Conservation (phyloP, 306 rosid species). For the Medicago arabica region DNA sequence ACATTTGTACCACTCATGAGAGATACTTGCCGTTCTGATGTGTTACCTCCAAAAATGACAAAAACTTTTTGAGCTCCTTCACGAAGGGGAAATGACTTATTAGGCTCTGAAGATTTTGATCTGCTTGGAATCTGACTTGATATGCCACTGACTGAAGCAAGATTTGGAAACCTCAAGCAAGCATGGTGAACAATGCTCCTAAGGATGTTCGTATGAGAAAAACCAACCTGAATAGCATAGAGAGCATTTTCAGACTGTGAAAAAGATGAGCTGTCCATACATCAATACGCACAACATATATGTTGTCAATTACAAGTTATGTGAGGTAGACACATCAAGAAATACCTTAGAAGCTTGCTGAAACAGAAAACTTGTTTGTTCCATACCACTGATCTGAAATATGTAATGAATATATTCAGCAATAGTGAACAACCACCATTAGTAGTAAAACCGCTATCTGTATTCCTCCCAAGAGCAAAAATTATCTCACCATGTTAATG, state of each 20-base stretch:
- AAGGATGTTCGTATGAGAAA: slow-evolving; percentile 91
- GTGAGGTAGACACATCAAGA: slow-evolving; percentile 25
- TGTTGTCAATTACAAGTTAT: not conserved
- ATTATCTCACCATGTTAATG: slow-evolving; percentile 82
- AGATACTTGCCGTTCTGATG: slow-evolving; percentile 98
- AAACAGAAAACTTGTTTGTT: slow-evolving; percentile 96
- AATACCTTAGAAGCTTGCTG: slow-evolving; percentile 98
- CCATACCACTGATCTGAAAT: slow-evolving; percentile 96
- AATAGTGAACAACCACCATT: slow-evolving; percentile 29
- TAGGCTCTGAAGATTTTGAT: slow-evolving; percentile 48
- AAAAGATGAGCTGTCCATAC: slow-evolving; percentile 18
- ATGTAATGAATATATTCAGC: slow-evolving; percentile 35
- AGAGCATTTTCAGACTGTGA: slow-evolving; percentile 22
- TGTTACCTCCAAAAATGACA: slow-evolving; percentile 94
- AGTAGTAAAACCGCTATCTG: slow-evolving; percentile 26
- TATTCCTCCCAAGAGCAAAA: slow-evolving; percentile 28
- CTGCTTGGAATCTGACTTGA: slow-evolving; percentile 53
- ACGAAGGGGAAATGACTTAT: slow-evolving; percentile 46
- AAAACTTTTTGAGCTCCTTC: slow-evolving; percentile 68
- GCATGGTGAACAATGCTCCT: slow-evolving; percentile 84
- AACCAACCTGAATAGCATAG: slow-evolving; percentile 76
- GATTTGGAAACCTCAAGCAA: slow-evolving; percentile 74
- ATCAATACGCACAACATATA: slow-evolving; percentile 5
- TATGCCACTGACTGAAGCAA: slow-evolving; percentile 59
- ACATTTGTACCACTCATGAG: slow-evolving; percentile 99